Percentiles rank a stretch among this genome's conserved stretches.
phyloP scores from a whole-genome alignment of 108 stramenopile species.

The Stephanodiscus minutulus region DNA sequence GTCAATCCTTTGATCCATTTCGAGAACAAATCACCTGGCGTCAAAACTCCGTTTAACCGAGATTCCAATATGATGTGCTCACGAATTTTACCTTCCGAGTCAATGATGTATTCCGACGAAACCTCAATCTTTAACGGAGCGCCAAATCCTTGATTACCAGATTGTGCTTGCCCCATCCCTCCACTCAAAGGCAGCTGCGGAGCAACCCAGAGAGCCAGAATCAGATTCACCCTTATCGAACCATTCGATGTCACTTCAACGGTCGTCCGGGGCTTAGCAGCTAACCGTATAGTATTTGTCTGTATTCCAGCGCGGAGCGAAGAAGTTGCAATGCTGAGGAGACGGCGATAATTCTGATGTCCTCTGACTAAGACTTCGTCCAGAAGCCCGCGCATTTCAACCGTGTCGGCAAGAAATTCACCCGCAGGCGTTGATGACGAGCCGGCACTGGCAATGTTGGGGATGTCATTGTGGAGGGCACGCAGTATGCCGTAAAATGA shows the following conservation, averaged over 20 bases:
- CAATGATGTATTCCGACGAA: conserved; percentile 61
- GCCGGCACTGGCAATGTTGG: conserved; percentile 38
- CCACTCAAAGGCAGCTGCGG: conserved; percentile 30
- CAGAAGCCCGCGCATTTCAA: conserved; percentile 71
- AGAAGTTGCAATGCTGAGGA: conserved; percentile 46
- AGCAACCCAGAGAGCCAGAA: conserved; percentile 47
- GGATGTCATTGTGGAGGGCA: conserved; percentile 50
- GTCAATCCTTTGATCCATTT: conserved; percentile 55
- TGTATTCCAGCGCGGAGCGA: conserved; percentile 51
- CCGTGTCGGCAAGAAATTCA: conserved; percentile 45
- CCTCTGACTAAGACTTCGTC: conserved; percentile 65
- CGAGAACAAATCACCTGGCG: conserved; percentile 71
- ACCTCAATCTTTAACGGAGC: conserved; percentile 66
- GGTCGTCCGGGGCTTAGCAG: conserved; percentile 36
- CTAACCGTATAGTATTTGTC: conserved; percentile 44
- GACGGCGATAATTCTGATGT: conserved; percentile 46
- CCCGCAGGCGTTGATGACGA: conserved; percentile 43
- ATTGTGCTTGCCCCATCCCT: conserved; percentile 19
- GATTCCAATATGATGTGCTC: conserved; percentile 74
- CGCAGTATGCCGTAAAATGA: conserved; percentile 63
- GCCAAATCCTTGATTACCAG: conserved; percentile 28
- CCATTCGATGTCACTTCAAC: conserved; percentile 53
- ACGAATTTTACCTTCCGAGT: conserved; percentile 53
- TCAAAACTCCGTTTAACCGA: conserved; percentile 71
- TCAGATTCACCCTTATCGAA: conserved; percentile 45